Percentiles rank a stretch among this genome's conserved stretches.
Conservation (phyloP, 441 rosid species). For the Populus tomentosa region DNA sequence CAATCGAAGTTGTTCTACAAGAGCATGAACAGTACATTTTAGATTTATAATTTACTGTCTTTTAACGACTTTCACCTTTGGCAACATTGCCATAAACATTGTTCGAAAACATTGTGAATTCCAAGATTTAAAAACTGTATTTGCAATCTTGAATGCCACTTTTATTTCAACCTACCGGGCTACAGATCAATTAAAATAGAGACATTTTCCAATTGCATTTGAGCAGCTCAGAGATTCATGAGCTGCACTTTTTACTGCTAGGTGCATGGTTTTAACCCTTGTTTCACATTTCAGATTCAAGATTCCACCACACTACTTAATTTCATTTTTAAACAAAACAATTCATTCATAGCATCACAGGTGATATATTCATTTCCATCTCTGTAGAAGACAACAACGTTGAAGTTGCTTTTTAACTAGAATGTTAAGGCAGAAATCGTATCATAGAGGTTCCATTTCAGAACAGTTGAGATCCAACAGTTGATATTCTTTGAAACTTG, state of each 20-base stretch:
- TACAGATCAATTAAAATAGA: background rate
- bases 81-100: background rate
- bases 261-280: background rate
- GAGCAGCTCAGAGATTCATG: background rate
- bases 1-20: conserved; percentile 57
- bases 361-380: background rate
- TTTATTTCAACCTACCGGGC: background rate
- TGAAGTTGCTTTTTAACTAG: background rate
- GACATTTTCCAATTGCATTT: background rate
- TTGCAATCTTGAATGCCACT: background rate
- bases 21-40: conserved; percentile 23
- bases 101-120: background rate
- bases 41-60: no score
- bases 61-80: no score
- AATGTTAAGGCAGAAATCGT: background rate
- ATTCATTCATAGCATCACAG: background rate
- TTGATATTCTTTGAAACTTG: background rate
- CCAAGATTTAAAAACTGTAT: background rate
- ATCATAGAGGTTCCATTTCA: background rate
- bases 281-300: background rate
- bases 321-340: background rate
- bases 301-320: background rate
- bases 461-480: background rate
- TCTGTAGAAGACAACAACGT: background rate
- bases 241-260: background rate